Evolutionary conservation across 495 filamentous ascomycete species (phyloP), one percentile per base, ranked within the genome.

Genomic region (Articulospora tetracladia): DNA sequence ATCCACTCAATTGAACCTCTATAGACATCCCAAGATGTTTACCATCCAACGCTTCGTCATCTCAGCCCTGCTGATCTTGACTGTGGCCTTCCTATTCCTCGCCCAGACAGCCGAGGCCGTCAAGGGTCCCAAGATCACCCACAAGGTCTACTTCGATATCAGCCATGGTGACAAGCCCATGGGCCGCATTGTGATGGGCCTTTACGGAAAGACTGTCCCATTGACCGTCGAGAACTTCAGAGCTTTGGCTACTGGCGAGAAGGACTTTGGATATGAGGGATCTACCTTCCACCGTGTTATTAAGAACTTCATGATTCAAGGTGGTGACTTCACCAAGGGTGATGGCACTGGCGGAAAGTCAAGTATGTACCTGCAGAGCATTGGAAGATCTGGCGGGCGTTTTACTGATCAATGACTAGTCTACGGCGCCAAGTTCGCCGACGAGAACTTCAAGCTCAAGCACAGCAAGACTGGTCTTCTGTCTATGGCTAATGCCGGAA

Each of bases 391-490:
- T 34, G 23, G 22, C 11, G 39, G n/a, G 39, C 3, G 3, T 44
- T 3, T 12, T 53, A 34, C 59, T 66, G 34, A 66, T 62, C 19
- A 2, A 46, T 39, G 7, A 27, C 3, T 34, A 85, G 81, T 98
- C 78, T 98, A 98, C 74, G 94, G 94, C 66, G 83, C 86, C 63
- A 96, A 93, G 79, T 98, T 98, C 77, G 69, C 82, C 54, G 94
- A 98, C 75, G 94, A 98, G 89, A 98, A 98, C 88, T 98, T 98
- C 86, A 98, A 98, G 88, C 83, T 98, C 59, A 96, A 95, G 84
- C 83, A 85, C 78, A 72, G 77, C 71, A 83, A 81, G 74, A 77
- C 77, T 69, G 79, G 84, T 70, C 69, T 78, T 32, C 72, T 86
- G 76, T 90, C 87, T 77, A 97, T 97, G 93, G 94, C 94, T 73